A percentile compares a stretch with the other conserved stretches of the same genome.
These are phyloP conservation scores for Aspergillus fijiensis DNA, from an alignment of 2,329 filamentous ascomycete species.

Conservation along the genomic window DNA sequence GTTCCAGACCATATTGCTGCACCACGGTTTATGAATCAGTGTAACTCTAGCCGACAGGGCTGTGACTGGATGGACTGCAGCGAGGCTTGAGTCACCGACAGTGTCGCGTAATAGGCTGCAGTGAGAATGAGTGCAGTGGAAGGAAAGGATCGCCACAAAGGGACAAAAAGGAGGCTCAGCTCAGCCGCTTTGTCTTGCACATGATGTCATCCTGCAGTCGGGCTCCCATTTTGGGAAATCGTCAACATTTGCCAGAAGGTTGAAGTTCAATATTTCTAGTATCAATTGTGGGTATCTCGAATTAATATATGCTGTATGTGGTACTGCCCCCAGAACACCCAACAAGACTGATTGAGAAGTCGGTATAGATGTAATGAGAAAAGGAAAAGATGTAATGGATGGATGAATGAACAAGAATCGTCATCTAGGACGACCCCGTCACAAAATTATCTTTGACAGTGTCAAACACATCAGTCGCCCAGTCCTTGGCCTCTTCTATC, in stretches of 20 bases:
- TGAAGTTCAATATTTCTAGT: neutral
- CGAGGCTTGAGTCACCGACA: neutral
- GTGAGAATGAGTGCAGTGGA: neutral
- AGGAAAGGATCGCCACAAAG: neutral
- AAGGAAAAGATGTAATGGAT: neutral
- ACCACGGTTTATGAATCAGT: neutral
- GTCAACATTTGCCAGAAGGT: neutral
- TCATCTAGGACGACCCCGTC: constrained; percentile 2
- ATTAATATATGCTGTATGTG: neutral
- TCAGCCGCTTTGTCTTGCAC: neutral
- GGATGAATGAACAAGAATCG: neutral
- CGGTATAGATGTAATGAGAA: neutral
- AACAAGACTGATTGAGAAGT: no score
- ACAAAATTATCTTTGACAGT: constrained; percentile 31
- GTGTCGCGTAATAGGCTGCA: neutral
- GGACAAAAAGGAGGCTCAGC: neutral
- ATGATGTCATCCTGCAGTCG: neutral
- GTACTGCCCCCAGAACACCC: no score
- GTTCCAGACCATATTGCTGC: neutral
- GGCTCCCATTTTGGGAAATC: neutral
- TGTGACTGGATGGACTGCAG: neutral
- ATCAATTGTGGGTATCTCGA: neutral
- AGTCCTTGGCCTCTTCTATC: constrained; percentile 37
- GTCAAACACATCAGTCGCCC: constrained; percentile 35
- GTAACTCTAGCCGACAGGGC: neutral